A percentile compares a stretch with the other conserved stretches of the same genome.
phyloP scores from a whole-genome alignment of 2,329 filamentous ascomycete genomes.

The Xylaria sp. region DNA sequence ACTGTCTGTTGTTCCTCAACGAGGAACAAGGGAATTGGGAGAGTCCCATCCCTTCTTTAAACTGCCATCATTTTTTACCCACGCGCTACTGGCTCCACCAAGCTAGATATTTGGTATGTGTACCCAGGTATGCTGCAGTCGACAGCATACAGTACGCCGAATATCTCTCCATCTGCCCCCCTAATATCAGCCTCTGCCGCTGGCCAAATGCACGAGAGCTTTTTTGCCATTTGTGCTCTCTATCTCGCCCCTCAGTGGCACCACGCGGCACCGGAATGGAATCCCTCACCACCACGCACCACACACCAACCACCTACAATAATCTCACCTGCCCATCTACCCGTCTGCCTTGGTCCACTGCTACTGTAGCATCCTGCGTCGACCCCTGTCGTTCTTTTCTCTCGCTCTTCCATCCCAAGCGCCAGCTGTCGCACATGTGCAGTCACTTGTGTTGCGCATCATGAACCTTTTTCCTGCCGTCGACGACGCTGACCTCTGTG shows the following conservation, averaged over 20 bases:
- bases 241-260: slow-evolving; percentile 36
- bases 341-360: not conserved
- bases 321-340: slow-evolving; percentile 3
- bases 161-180: not conserved
- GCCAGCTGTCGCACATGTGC: slow-evolving; percentile 32
- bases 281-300: slow-evolving; percentile 23
- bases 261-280: slow-evolving; percentile 31
- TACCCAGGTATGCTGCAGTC: not conserved
- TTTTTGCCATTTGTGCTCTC: slow-evolving; percentile 23
- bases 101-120: slow-evolving; percentile 21
- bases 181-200: not conserved
- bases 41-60: too few relatives aligned
- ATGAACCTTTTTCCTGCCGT: slow-evolving; percentile 21
- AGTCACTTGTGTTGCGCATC: slow-evolving; percentile 30
- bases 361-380: slow-evolving; percentile 7
- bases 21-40: too few relatives aligned
- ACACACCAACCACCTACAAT: slow-evolving; percentile 21
- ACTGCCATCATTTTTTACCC: not conserved
- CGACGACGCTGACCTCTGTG: slow-evolving; percentile 27
- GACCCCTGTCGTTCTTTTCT: slow-evolving; percentile 1
- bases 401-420: slow-evolving; percentile 7
- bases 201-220: slow-evolving; percentile 18
- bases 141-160: not conserved
- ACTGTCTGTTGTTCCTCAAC: too few relatives aligned
- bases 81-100: not conserved